A percentile compares a stretch with the other conserved stretches of the same genome.
Conservation (phyloP, 1,284 basidiomycete species). For the Cutaneotrichosporon dermatis region DNA sequence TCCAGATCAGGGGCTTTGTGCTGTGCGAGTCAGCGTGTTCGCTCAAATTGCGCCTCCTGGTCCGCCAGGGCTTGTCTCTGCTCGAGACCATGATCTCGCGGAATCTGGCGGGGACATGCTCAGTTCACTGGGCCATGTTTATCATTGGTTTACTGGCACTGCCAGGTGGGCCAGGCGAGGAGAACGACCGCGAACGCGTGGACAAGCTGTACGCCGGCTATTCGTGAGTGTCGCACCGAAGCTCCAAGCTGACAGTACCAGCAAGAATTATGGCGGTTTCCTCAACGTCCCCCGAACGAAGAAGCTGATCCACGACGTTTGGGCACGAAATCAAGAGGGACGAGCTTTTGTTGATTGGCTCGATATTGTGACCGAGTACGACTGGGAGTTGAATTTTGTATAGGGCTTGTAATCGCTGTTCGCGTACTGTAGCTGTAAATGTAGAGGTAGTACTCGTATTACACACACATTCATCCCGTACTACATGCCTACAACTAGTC, state of each 20-base stretch:
- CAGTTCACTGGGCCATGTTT: background rate
- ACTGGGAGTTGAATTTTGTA: background rate
- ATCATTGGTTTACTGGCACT: background rate
- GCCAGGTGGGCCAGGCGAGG: background rate
- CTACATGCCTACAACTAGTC: too few species aligned
- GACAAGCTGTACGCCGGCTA: background rate
- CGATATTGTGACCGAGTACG: constrained; percentile 1
- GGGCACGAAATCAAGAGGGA: background rate
- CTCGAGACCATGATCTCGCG: background rate
- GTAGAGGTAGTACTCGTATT: too few species aligned
- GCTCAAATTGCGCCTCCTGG: background rate
- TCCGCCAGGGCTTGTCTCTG: background rate
- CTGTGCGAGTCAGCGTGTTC: background rate
- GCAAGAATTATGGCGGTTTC: background rate
- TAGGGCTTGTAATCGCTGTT: background rate
- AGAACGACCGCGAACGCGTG: background rate
- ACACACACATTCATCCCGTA: too few species aligned
- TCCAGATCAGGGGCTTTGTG: background rate
- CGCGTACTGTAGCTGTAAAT: background rate
- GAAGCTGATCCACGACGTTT: background rate
- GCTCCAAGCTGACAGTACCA: too few species aligned
- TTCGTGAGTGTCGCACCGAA: background rate
- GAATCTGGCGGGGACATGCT: background rate
- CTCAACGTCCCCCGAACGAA: background rate
- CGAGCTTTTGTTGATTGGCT: background rate